Conservation (phyloP, 768 basidiomycete species). For the Tylopilus sp. region DNA sequence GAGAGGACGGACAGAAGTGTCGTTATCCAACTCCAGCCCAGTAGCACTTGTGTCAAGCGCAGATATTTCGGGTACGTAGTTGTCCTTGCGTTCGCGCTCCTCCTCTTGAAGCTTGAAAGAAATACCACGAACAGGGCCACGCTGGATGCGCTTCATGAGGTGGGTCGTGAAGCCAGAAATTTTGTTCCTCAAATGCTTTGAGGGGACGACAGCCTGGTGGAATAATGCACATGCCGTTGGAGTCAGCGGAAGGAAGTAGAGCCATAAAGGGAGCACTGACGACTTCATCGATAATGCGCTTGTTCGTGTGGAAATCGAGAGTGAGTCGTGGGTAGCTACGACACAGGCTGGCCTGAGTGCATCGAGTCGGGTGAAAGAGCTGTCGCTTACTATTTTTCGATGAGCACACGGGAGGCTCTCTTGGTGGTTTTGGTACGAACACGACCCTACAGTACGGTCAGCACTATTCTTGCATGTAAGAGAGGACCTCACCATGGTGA, state of each 20-base stretch:
- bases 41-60: constrained; percentile 78
- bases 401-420: constrained; percentile 97
- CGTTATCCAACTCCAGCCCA: constrained; percentile 84
- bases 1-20: constrained; percentile 75
- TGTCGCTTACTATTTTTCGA: constrained; percentile 92
- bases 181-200: constrained; percentile 99
- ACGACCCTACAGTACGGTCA: constrained; percentile 66
- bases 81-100: constrained; percentile 98
- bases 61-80: constrained; percentile 98
- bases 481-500: constrained; percentile 47
- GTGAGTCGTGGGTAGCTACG: constrained; percentile 95
- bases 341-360: background rate
- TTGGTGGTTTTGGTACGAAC: constrained; percentile 99
- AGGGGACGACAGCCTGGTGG: constrained; percentile 85
- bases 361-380: background rate
- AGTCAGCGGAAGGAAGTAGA: background rate
- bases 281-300: constrained; percentile 97
- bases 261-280: constrained; percentile 44
- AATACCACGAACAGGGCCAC: constrained; percentile 97
- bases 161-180: constrained; percentile 99
- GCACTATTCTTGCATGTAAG: constrained; percentile 8
- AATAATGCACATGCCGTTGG: background rate
- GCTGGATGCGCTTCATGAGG: constrained; percentile 99
- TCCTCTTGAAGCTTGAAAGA: constrained; percentile 99
- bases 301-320: constrained; percentile 99